A percentile compares a stretch with the other conserved stretches of the same genome.
These are phyloP conservation scores for Termitomyces sp. DNA, from an alignment of 768 basidiomycete genomes.

Conservation along the genomic window DNA sequence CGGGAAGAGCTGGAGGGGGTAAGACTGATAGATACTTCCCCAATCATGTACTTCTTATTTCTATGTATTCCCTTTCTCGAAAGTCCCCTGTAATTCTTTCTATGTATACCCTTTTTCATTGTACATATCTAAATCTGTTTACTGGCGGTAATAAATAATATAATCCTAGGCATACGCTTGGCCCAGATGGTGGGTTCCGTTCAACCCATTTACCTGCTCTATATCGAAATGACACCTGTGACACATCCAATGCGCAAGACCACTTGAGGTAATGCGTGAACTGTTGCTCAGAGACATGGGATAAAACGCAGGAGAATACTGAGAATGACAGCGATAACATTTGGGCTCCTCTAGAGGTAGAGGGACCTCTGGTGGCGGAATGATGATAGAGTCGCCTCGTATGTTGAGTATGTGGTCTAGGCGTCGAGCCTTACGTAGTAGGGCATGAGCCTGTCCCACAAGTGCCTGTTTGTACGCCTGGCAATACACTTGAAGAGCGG, in stretches of 20 bases:
- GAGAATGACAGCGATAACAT: slow-evolving; percentile 63
- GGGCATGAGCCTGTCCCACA: slow-evolving; percentile 70
- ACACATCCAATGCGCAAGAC: slow-evolving; percentile 32
- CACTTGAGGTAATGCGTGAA: background rate
- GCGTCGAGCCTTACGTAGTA: slow-evolving; percentile 85
- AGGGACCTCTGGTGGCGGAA: slow-evolving; percentile 18
- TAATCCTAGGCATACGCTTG: background rate
- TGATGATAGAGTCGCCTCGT: slow-evolving; percentile 32
- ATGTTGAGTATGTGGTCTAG: slow-evolving; percentile 69
- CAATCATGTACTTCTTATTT: background rate
- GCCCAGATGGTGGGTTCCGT: slow-evolving; percentile 25
- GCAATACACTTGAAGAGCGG: slow-evolving; percentile 86
- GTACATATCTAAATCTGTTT: background rate
- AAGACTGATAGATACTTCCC: slow-evolving; percentile 29
- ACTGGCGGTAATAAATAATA: background rate
- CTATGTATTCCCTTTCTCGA: background rate
- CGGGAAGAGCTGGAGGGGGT: slow-evolving; percentile 47
- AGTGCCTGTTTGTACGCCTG: slow-evolving; percentile 80
- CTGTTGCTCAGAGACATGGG: slow-evolving; percentile 18
- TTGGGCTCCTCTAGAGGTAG: slow-evolving; percentile 36
- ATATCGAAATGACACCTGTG: slow-evolving; percentile 45
- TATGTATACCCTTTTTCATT: background rate
- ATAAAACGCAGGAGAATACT: slow-evolving; percentile 77
- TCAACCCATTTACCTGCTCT: slow-evolving; percentile 23
- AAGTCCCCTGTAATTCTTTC: background rate